Evolutionary conservation across 768 basidiomycete genomes (phyloP), one percentile per base, ranked within the genome.

Genomic region (Fomitopsis serialis): DNA sequence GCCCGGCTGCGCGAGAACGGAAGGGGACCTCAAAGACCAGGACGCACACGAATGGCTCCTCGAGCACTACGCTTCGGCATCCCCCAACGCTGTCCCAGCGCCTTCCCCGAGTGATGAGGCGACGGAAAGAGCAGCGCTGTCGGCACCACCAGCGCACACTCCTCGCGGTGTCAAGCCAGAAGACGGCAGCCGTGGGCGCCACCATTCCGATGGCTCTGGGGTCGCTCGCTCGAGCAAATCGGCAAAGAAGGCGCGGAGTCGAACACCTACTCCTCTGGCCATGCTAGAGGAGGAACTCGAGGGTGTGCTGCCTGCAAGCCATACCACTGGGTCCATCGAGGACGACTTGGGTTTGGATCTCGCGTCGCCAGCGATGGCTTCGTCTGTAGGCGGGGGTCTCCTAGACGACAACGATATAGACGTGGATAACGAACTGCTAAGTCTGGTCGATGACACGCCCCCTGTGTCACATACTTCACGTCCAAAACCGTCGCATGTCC

Each of bases 1-100:
- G n/a, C 15, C 9, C 19, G 6, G 36, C 2, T 24, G 35, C n/a
- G 6, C 7, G 43, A n/a, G 19, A 29, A 10, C 43, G 29, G 21
- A 52, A 42, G 43, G 12, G 5, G 42, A 45, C 19, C 19, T 17
- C 13, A 15, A 22, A 17, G 70, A 78, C 27, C 74, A 78, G 55
- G 82, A 85, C 60, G 70, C 81, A 1, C 78, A 85, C 61, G 80
- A 82, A 61, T 83, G 81, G 80, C 68, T 83, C 50, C 61, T 82
- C 55, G 77, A 82, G 61, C 81, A 81, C 34, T 79, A 72, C 58
- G 72, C 74, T 34, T 40, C 37, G 15, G 15, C 37, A 19, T 40
- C 37, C 15, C 37, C 37, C 4, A 40, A 17, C 58, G 9, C 66
- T 60, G n/a, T 62, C 61, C 45, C 64, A 63, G 44, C 19, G 36